phyloP scores from a whole-genome alignment of 2,329 filamentous ascomycete species.

The Epicoccum sorghinum region DNA sequence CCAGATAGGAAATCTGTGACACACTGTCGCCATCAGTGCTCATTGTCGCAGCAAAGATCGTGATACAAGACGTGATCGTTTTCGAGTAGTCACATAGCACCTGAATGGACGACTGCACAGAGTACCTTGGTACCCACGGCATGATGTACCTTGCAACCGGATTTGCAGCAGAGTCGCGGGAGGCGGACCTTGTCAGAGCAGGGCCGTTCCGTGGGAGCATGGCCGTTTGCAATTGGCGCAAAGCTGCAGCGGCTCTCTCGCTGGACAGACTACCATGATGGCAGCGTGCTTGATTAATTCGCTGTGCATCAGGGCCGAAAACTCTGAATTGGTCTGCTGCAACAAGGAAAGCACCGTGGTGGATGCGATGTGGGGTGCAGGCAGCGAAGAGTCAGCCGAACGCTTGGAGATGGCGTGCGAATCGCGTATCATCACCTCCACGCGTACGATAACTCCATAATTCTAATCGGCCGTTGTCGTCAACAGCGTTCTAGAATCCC shows the following conservation, averaged over 20 bases:
- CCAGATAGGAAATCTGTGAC: constrained; percentile 21
- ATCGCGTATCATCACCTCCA: constrained; percentile 38
- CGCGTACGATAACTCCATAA: constrained; percentile 31
- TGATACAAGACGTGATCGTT: constrained; percentile 21
- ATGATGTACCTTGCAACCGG: constrained; percentile 8
- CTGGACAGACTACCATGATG: constrained; percentile 33
- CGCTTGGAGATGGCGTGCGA: constrained; percentile 43
- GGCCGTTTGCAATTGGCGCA: constrained; percentile 31
- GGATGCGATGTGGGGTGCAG: constrained; percentile 24
- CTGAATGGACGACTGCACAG: constrained; percentile 23
- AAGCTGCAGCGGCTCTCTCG: constrained; percentile 7
- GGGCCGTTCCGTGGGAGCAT: constrained; percentile 17
- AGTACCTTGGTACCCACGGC: constrained; percentile 6
- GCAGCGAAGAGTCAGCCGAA: constrained; percentile 33
- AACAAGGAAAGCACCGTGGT: constrained; percentile 25
- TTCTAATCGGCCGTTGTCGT: constrained; percentile 30
- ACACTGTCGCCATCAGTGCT: constrained; percentile 28
- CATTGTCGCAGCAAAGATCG: constrained; percentile 26
- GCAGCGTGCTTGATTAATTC: constrained; percentile 4
- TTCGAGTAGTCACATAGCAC: constrained; percentile 28
- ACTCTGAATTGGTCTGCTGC: constrained; percentile 16
- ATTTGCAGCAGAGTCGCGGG: constrained; percentile 20
- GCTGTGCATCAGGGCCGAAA: constrained; percentile 21
- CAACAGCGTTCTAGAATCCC: constrained; percentile 37
- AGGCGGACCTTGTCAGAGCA: constrained; percentile 33